Conservation (phyloP, 768 basidiomycete genomes). For the Termitomyces sp. region DNA sequence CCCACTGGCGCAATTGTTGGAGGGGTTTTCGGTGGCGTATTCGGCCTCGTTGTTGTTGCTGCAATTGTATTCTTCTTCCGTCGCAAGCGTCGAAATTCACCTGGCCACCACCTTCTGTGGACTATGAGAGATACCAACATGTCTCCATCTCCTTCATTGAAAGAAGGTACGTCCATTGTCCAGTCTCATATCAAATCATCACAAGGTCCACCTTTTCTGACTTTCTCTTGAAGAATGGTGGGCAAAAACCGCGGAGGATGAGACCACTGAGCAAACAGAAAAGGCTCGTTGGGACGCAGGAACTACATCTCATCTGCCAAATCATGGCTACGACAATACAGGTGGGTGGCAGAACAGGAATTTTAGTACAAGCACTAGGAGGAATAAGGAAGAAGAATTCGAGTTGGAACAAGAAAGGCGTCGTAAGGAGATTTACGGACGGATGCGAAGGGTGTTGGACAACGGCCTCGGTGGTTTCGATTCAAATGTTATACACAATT, state of each 20-base stretch:
- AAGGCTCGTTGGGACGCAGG: neutral
- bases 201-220: neutral
- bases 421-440: neutral
- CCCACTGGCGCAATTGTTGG: slow-evolving; percentile 8
- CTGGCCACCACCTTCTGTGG: neutral
- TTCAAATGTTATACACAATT: neutral
- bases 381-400: neutral
- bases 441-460: neutral
- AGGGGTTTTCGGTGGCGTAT: slow-evolving; percentile 5
- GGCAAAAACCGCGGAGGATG: slow-evolving; percentile 1
- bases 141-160: neutral
- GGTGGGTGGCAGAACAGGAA: neutral
- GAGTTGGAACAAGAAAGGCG: slow-evolving; percentile 1
- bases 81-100: neutral
- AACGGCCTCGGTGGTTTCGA: neutral
- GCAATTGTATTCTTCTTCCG: neutral
- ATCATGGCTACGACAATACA: neutral
- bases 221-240: slow-evolving; percentile 1
- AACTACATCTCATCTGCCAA: neutral
- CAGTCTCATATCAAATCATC: neutral
- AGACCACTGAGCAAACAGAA: slow-evolving; percentile 5
- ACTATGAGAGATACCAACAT: neutral
- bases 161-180: slow-evolving; percentile 5
- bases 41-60: neutral
- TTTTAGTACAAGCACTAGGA: neutral